Conservation (phyloP, 805 yeast genomes). For the Lachancea dasiensis region DNA sequence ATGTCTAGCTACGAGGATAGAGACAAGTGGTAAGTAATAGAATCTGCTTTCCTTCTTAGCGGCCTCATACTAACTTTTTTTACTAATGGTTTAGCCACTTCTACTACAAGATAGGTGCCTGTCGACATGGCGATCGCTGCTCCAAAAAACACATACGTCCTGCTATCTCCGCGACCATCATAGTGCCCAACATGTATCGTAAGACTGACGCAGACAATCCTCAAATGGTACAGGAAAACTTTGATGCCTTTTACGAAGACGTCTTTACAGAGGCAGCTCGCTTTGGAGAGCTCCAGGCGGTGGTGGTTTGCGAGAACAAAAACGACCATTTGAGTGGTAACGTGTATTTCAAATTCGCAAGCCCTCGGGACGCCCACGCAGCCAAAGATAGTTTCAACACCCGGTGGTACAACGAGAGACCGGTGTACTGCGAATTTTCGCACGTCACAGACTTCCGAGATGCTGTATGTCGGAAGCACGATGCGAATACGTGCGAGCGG, state of each 20-base stretch:
- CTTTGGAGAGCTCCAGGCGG: constrained; percentile 47
- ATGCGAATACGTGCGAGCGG: constrained; percentile 58
- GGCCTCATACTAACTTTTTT: constrained; percentile 3
- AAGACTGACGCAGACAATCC: constrained; percentile 29
- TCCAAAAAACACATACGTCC: constrained; percentile 70
- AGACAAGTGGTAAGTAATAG: constrained; percentile 17
- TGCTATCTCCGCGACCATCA: constrained; percentile 52
- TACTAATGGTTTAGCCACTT: constrained; percentile 41
- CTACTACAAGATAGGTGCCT: constrained; percentile 81
- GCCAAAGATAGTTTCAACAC: constrained; percentile 61
- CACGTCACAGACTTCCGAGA: constrained; percentile 68
- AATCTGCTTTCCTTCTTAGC: background rate
- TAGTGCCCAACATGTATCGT: constrained; percentile 35
- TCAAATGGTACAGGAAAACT: constrained; percentile 36
- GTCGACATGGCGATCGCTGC: constrained; percentile 88
- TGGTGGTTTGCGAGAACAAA: constrained; percentile 77
- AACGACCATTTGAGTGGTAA: constrained; percentile 82
- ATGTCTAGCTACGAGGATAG: constrained; percentile 13
- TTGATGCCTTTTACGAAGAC: constrained; percentile 66
- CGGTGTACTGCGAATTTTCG: constrained; percentile 71
- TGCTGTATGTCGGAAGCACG: constrained; percentile 71
- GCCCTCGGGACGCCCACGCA: constrained; percentile 49
- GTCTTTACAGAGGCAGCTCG: constrained; percentile 54
- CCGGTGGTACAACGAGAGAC: constrained; percentile 77
- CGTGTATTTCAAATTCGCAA: constrained; percentile 62